Evolutionary conservation across 495 filamentous ascomycete species (phyloP).

Genomic region (Parachaetomium inaequale): DNA sequence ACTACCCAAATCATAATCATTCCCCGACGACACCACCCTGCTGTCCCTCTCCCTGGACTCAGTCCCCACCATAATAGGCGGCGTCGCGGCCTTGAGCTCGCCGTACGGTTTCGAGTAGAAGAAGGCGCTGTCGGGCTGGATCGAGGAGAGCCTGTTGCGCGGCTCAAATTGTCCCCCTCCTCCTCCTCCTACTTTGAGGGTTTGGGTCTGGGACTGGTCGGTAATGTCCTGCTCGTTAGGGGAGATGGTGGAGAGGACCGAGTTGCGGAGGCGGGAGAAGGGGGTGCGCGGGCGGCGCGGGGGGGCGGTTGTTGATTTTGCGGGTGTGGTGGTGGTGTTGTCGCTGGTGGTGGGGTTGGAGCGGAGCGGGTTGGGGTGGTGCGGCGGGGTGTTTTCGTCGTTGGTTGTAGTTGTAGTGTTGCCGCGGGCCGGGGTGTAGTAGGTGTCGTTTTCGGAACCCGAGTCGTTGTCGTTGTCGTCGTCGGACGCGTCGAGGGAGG

Average conservation of each 20-base stretch:
- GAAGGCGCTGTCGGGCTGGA: conserved; percentile 53
- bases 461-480: conserved; percentile 33
- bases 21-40: conserved; percentile 52
- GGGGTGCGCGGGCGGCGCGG: conserved; percentile 28
- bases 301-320: not conserved
- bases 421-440: conserved; percentile 20
- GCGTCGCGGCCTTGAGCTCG: conserved; percentile 44
- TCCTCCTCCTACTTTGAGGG: conserved; percentile 17
- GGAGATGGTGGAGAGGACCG: conserved; percentile 42
- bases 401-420: conserved; percentile 15
- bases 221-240: conserved; percentile 39
- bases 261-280: conserved; percentile 28
- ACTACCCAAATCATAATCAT: conserved; percentile 56
- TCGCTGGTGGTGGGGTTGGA: conserved; percentile 36
- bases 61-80: conserved; percentile 44
- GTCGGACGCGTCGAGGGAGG: conserved; percentile 33
- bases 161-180: conserved; percentile 9
- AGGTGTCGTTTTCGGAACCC: conserved; percentile 23
- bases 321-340: not conserved
- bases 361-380: conserved; percentile 46
- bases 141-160: conserved; percentile 39
- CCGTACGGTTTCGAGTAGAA: conserved; percentile 52
- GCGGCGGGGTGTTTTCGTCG: conserved; percentile 24
- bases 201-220: conserved; percentile 12
- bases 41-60: conserved; percentile 11